These are phyloP conservation scores for Didymella glomerata DNA, from an alignment of 2,329 filamentous ascomycete species.

Conservation along the genomic window DNA sequence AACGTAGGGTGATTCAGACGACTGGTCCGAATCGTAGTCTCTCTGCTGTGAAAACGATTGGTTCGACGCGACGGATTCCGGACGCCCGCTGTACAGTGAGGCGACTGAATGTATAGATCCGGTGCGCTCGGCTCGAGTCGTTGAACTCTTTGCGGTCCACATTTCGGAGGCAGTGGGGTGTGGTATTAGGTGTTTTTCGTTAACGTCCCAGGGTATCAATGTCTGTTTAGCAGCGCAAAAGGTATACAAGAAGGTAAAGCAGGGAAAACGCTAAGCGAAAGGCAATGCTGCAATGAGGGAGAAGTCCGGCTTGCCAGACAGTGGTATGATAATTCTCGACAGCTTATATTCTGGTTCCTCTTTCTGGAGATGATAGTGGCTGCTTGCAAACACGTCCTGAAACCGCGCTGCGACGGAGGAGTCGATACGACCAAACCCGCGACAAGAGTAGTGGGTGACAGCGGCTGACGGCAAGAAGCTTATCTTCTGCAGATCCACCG, in stretches of 20 bases:
- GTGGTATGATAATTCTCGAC: not conserved
- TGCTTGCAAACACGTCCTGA: slow-evolving; percentile 35
- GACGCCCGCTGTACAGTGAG: slow-evolving; percentile 38
- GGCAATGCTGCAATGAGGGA: slow-evolving; percentile 1
- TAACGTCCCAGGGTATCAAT: not conserved
- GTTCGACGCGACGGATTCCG: slow-evolving; percentile 38
- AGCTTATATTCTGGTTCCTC: slow-evolving; percentile 16
- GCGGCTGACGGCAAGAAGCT: slow-evolving; percentile 16
- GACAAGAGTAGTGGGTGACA: slow-evolving; percentile 18
- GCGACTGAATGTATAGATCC: slow-evolving; percentile 43
- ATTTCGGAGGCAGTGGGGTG: slow-evolving; percentile 24
- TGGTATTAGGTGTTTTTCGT: not conserved
- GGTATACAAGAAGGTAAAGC: not conserved
- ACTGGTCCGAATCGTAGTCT: slow-evolving; percentile 47
- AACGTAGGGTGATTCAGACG: slow-evolving; percentile 41
- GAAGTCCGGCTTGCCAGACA: not conserved
- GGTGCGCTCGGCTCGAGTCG: slow-evolving; percentile 39
- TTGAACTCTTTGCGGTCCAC: slow-evolving; percentile 45
- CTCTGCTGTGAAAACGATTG: slow-evolving; percentile 31
- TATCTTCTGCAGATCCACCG: not conserved
- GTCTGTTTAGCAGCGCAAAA: not conserved
- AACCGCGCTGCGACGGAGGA: slow-evolving; percentile 46
- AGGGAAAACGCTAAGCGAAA: not conserved
- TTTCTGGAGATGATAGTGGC: slow-evolving; percentile 32
- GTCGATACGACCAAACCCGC: slow-evolving; percentile 15